These are phyloP conservation scores for Echinochloa phyllopogon DNA, from an alignment of 176 grass and related monocot genomes.

Conservation along the genomic window DNA sequence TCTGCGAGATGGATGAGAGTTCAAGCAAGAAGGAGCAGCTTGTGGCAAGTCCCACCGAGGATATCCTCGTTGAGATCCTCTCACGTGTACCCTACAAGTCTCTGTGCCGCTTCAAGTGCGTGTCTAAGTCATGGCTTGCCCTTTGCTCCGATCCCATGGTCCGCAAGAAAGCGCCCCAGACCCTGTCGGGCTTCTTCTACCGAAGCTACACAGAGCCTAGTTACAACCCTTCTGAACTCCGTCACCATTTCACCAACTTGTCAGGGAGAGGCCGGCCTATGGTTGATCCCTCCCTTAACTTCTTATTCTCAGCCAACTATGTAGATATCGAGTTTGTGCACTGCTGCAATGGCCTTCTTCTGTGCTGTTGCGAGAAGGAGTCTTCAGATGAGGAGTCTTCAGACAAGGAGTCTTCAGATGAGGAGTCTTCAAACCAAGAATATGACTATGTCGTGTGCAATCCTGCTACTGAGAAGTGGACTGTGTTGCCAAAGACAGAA, in stretches of 20 bases:
- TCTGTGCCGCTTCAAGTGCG: neutral
- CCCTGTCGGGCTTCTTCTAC: neutral
- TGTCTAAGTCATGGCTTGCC: neutral
- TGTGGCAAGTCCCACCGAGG: neutral
- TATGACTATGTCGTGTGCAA: neutral
- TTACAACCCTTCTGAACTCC: neutral
- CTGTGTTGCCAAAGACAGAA: too few species aligned
- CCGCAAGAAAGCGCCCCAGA: neutral
- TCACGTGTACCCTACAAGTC: neutral
- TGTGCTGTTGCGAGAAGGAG: neutral
- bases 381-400: neutral
- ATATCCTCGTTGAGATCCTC: neutral
- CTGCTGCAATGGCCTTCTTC: constrained; percentile 10
- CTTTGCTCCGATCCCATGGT: neutral
- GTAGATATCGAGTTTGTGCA: neutral
- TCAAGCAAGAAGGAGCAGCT: too few species aligned
- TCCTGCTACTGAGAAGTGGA: too few species aligned
- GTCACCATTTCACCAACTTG: neutral
- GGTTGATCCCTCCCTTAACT: neutral
- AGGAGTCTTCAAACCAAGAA: neutral
- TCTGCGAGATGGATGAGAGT: too few species aligned
- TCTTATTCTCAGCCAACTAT: neutral
- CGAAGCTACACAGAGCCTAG: neutral
- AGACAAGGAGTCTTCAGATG: neutral
- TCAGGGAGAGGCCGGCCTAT: neutral